phyloP scores from a whole-genome alignment of 2,329 filamentous ascomycete genomes.

The Penicillium sumatraense region DNA sequence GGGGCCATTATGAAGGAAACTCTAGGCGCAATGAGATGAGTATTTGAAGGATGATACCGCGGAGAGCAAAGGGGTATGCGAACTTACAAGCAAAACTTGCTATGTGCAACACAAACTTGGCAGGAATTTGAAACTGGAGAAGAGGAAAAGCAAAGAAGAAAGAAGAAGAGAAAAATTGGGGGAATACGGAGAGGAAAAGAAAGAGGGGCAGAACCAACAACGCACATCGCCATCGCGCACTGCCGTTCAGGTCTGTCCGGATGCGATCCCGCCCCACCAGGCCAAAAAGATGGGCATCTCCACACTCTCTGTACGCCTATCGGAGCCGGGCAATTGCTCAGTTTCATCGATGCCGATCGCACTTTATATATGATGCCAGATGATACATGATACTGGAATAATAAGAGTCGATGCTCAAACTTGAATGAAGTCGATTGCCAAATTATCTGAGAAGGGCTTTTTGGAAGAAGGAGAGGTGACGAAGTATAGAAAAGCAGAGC shows the following conservation, averaged over 20 bases:
- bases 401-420: neutral
- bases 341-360: neutral
- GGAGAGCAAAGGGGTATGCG: too few species aligned
- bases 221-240: conserved; percentile 10
- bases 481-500: neutral
- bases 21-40: neutral
- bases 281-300: conserved; percentile 18
- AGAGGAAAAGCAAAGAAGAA: conserved; percentile 5
- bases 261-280: conserved; percentile 15
- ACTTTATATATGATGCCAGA: neutral
- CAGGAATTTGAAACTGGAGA: neutral
- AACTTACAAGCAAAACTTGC: conserved; percentile 1
- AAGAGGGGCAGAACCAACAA: conserved; percentile 24
- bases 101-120: neutral
- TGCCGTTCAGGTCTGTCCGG: conserved; percentile 4
- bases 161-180: conserved; percentile 1
- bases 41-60: neutral
- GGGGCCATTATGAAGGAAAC: conserved; percentile 32
- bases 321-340: conserved; percentile 8
- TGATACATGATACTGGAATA: neutral
- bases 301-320: conserved; percentile 17
- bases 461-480: too few species aligned
- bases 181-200: neutral
- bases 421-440: neutral
- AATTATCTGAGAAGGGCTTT: too few species aligned